These are phyloP conservation scores for Microbotryum intermedium DNA, from an alignment of 1,284 basidiomycete genomes.

Conservation along the genomic window DNA sequence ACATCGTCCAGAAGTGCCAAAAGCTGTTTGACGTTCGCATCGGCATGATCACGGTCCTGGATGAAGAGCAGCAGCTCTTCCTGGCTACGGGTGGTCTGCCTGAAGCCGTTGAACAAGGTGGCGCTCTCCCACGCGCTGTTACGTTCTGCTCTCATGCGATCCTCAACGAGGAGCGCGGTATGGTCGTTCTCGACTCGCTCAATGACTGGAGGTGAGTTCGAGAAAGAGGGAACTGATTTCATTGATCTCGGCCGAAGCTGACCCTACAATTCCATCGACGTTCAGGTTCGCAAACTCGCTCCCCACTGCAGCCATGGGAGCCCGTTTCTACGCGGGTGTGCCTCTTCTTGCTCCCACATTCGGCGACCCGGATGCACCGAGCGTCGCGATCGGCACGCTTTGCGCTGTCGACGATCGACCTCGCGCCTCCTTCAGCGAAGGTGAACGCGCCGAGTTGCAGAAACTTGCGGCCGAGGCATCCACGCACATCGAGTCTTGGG, in stretches of 20 bases:
- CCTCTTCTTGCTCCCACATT: slow-evolving; percentile 27
- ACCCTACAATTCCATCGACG: neutral
- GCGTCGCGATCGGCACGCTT: slow-evolving; percentile 32
- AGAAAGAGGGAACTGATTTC: neutral
- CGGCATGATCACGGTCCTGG: slow-evolving; percentile 32
- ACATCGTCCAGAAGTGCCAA: slow-evolving; percentile 30
- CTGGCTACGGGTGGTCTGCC: slow-evolving; percentile 32
- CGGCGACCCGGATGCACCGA: slow-evolving; percentile 10
- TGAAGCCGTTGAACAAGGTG: slow-evolving; percentile 16
- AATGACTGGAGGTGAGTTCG: slow-evolving; percentile 29
- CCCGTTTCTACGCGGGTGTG: slow-evolving; percentile 26
- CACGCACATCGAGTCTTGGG: slow-evolving; percentile 22
- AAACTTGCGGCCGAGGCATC: slow-evolving; percentile 10
- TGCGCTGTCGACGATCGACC: slow-evolving; percentile 35
- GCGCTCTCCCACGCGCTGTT: slow-evolving; percentile 22
- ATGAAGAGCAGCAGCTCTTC: slow-evolving; percentile 34
- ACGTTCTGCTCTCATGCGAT: slow-evolving; percentile 32
- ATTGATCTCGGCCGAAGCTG: neutral
- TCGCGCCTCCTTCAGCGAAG: slow-evolving; percentile 28
- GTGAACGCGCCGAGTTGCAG: slow-evolving; percentile 30
- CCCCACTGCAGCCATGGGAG: neutral
- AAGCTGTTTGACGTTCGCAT: slow-evolving; percentile 29
- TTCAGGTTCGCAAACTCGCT: slow-evolving; percentile 1
- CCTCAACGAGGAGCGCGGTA: slow-evolving; percentile 25
- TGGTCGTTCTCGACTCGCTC: slow-evolving; percentile 27